A percentile compares a stretch with the other conserved stretches of the same genome.
Conservation (phyloP, 2,329 filamentous ascomycete genomes). For the Fusarium subglutinans region DNA sequence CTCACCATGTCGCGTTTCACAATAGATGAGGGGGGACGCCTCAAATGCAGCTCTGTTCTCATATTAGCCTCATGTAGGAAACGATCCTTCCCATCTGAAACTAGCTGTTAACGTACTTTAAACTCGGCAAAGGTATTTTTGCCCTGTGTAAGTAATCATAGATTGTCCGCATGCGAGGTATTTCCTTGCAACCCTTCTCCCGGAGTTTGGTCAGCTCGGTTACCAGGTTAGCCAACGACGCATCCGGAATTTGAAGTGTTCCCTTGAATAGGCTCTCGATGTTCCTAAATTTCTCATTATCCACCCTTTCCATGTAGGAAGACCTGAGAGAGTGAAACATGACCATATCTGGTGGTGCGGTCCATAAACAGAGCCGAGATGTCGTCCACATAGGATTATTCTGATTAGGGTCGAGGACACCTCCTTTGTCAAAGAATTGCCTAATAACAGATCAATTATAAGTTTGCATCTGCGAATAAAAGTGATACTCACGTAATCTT, state of each 20-base stretch:
- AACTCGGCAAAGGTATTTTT: not conserved
- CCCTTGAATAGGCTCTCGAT: conserved; percentile 3
- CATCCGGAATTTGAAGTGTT: not conserved
- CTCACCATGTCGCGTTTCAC: not conserved
- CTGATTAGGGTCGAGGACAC: conserved; percentile 4
- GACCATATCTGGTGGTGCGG: conserved; percentile 18
- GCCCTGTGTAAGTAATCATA: not conserved
- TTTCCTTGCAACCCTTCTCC: not conserved
- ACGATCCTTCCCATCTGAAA: not conserved
- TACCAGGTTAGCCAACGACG: not conserved
- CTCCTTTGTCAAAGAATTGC: not conserved
- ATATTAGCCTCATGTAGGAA: not conserved
- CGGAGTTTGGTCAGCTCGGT: not conserved
- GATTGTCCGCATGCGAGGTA: not conserved
- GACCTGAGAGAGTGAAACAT: not conserved
- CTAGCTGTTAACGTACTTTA: not conserved
- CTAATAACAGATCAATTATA: not conserved
- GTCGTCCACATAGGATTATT: not conserved
- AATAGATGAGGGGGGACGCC: conserved; percentile 6
- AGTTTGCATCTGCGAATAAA: not conserved
- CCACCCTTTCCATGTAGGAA: not conserved
- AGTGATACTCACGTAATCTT: not conserved
- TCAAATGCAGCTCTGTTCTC: conserved; percentile 17
- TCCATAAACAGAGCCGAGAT: conserved; percentile 14
- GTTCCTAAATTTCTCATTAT: not conserved